Evolutionary conservation across 1,284 basidiomycete species (phyloP).

Genomic region (Tremellales sp.): DNA sequence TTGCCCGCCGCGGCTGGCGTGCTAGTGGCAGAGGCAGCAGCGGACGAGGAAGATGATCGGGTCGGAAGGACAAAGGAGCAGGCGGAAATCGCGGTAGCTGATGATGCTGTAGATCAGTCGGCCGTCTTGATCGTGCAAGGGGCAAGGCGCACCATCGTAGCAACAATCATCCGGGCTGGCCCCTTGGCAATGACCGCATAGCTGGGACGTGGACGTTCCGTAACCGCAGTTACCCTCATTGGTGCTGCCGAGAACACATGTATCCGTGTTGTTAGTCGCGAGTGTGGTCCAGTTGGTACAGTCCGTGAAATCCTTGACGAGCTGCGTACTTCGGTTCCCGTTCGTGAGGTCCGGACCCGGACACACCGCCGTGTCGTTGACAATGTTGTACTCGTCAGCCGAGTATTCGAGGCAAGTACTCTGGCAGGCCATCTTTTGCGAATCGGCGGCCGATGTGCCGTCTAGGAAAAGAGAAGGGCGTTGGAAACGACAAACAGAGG

Average conservation of each 20-base stretch:
- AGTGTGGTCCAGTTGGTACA: constrained; percentile 49
- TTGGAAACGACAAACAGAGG: not conserved
- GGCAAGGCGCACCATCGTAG: constrained; percentile 31
- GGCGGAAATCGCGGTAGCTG: constrained; percentile 29
- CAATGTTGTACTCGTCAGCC: constrained; percentile 25
- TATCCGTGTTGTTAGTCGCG: constrained; percentile 41
- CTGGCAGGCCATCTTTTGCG: constrained; percentile 43
- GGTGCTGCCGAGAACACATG: constrained; percentile 44
- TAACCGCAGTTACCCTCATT: constrained; percentile 53
- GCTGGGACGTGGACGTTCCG: constrained; percentile 41
- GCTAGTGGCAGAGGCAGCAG: constrained; percentile 15
- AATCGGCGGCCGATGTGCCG: constrained; percentile 23
- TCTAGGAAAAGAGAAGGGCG: constrained; percentile 9
- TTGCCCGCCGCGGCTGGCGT: constrained; percentile 7
- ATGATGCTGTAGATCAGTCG: constrained; percentile 10
- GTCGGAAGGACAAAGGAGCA: constrained; percentile 34
- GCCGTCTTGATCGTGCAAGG: not conserved
- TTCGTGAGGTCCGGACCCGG: constrained; percentile 30
- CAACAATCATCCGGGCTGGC: constrained; percentile 35
- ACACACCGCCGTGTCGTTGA: constrained; percentile 27
- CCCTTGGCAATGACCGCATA: constrained; percentile 47
- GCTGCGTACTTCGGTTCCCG: constrained; percentile 32
- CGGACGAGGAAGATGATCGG: constrained; percentile 11
- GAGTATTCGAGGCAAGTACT: constrained; percentile 40
- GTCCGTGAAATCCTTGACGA: constrained; percentile 44